phyloP scores from a whole-genome alignment of 345 rosid species.

The Citrus australasica region DNA sequence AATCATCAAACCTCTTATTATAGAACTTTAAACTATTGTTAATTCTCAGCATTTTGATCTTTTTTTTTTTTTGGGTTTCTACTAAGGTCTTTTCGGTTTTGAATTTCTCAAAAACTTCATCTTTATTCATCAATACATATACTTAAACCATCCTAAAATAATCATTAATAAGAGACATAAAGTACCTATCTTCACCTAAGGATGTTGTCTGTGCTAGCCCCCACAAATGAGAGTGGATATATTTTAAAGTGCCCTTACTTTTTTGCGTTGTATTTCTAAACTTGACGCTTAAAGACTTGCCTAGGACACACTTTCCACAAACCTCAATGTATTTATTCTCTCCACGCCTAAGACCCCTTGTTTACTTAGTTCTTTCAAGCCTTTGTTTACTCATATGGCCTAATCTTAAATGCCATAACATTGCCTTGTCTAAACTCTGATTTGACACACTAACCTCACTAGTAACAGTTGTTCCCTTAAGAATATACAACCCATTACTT shows the following conservation, averaged over 20 bases:
- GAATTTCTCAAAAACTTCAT: neutral
- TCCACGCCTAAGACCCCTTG: neutral
- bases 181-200: neutral
- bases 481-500: neutral
- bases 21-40: neutral
- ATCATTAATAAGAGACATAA: neutral
- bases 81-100: neutral
- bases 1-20: neutral
- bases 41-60: neutral
- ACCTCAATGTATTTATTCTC: neutral
- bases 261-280: fast-evolving
- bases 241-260: neutral
- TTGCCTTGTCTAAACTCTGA: neutral
- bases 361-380: neutral
- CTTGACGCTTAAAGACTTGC: neutral
- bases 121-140: neutral
- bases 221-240: constrained; percentile 6
- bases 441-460: neutral
- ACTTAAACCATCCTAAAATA: neutral
- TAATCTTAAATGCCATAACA: neutral
- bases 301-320: neutral
- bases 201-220: neutral
- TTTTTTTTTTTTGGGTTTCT: neutral
- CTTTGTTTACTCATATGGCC: neutral
- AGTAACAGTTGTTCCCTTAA: fast-evolving